Evolutionary conservation across 1,139 yeast species (phyloP), one percentile per base, ranked within the genome.

Genomic region (Nakaseomyces delphensis): DNA sequence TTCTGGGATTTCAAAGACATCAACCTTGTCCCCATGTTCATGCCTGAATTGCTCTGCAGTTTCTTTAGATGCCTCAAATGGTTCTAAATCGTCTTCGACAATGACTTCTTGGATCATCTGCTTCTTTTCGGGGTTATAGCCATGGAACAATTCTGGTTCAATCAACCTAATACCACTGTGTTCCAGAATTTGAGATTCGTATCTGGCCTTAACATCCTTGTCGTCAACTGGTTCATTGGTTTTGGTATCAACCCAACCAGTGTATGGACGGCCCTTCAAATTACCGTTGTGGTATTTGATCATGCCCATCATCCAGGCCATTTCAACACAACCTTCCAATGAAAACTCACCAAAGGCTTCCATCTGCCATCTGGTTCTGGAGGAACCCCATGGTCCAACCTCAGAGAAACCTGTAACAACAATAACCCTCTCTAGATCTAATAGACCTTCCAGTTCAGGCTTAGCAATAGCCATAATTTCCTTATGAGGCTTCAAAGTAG

Each of bases 341-440:
- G 97, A 89, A 68, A 91, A 91, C 62, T 84, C 87, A 59, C 98
- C 98, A 48, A 68, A 55, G 44, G 96, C 85, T 71, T 91, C 98
- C 95, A 91, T 91, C 69, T 91, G 97, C 98, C 98, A 91, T 74
- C 98, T 81, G 48, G 98, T 91, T 76, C 97, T 84, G 38, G 98
- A 70, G 65, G 89, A 87, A 77, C 98, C 98, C 96, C 96, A 93
- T 63, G 98, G 98, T 63, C 96, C 94, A 55, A 91, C 97, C 71
- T 91, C 98, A 52, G 96, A 74, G 71, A 89, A 91, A 68, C 98
- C 98, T 43, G 98, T 89, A 47, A 89, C 89, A 51, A 91, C 98
- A 53, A 89, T 76, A 48, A 87, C 91, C 57, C 79, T 79, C 62
- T 87, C 96, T 63, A 89, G 79, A 62, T 91, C 96, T 56, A 91